Evolutionary conservation across 495 filamentous ascomycete genomes (phyloP).

Genomic region (Hyaloscypha hepaticicola): DNA sequence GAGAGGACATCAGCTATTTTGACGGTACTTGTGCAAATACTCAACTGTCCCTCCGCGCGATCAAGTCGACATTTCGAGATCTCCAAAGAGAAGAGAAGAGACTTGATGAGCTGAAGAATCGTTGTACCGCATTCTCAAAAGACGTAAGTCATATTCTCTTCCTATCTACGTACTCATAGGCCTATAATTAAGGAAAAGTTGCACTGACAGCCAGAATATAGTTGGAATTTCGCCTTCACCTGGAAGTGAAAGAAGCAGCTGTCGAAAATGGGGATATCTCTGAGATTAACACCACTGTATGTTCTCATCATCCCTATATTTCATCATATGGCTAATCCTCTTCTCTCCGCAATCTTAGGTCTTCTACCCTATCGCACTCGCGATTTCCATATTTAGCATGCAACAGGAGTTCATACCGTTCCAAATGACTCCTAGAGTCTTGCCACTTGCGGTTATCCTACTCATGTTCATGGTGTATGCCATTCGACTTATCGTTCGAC

Average conservation of each 20-base stretch:
- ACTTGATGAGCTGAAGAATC: not conserved
- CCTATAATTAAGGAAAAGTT: not conserved
- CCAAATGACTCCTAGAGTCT: not conserved
- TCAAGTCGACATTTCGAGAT: not conserved
- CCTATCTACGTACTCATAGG: not conserved
- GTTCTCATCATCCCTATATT: not conserved
- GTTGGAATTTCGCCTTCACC: slow-evolving; percentile 9
- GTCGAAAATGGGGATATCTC: not conserved
- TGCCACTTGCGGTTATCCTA: not conserved
- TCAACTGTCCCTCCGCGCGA: not conserved
- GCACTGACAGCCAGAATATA: not conserved
- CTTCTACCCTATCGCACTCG: slow-evolving; percentile 11
- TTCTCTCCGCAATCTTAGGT: not conserved
- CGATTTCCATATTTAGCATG: slow-evolving; percentile 9
- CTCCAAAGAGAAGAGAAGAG: not conserved
- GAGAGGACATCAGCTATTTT: slow-evolving; percentile 7
- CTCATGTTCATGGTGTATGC: slow-evolving; percentile 10
- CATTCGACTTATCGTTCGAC: slow-evolving; percentile 8
- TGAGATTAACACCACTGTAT: not conserved
- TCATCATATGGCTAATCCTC: not conserved
- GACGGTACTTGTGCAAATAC: not conserved
- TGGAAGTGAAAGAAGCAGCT: slow-evolving; percentile 9
- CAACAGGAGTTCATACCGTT: slow-evolving; percentile 5
- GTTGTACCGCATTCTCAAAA: slow-evolving; percentile 5
- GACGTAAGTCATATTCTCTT: slow-evolving; percentile 4